Percentiles rank a stretch among this genome's conserved stretches.
Conservation (phyloP, 192 early-diverging fungal genomes). For the Umbelopsis sp. region DNA sequence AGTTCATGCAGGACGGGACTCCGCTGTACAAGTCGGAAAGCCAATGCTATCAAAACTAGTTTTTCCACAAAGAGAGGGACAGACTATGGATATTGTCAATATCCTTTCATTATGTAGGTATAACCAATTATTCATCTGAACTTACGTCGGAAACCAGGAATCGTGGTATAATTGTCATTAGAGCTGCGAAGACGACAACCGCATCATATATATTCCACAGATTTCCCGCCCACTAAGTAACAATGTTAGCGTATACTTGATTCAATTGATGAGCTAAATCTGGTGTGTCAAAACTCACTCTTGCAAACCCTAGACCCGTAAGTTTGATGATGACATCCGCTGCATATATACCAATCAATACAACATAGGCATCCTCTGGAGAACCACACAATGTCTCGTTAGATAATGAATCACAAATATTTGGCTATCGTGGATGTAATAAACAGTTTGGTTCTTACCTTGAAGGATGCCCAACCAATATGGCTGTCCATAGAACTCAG, state of each 20-base stretch:
- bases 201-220: slow-evolving; percentile 26
- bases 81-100: neutral
- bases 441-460: neutral
- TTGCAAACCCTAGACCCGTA: slow-evolving; percentile 1
- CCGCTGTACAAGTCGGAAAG: slow-evolving; percentile 25
- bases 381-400: no score
- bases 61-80: slow-evolving; percentile 1
- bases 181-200: neutral
- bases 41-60: slow-evolving; percentile 11
- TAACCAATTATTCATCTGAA: neutral
- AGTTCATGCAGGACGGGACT: slow-evolving; percentile 21
- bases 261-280: neutral
- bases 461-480: slow-evolving; percentile 15
- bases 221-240: slow-evolving; percentile 4
- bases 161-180: neutral
- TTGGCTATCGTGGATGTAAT: no score
- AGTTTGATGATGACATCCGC: slow-evolving; percentile 17
- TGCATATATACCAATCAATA: slow-evolving; percentile 16
- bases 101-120: neutral
- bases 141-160: neutral
- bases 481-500: slow-evolving; percentile 12
- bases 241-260: neutral
- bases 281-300: neutral
- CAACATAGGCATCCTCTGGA: neutral
- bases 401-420: no score